These are phyloP conservation scores for Escallonia herrerae DNA, from an alignment of 129 eudicot species.

Conservation along the genomic window DNA sequence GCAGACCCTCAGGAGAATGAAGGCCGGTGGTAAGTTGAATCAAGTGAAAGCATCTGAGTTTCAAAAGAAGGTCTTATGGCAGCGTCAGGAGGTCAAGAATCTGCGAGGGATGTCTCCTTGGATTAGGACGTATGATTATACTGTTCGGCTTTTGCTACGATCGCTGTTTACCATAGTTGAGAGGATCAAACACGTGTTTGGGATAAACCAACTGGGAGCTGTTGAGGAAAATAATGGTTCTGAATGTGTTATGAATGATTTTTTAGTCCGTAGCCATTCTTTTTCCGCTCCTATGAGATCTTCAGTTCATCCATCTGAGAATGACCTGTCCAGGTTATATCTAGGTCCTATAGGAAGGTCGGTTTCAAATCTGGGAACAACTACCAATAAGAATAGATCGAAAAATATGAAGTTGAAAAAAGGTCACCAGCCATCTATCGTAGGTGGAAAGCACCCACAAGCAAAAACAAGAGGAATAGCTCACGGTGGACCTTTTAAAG, in stretches of 20 bases:
- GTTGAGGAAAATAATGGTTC: slow-evolving; percentile 20
- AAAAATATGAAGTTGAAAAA: slow-evolving; percentile 14
- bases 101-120: slow-evolving; percentile 71
- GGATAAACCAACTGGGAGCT: slow-evolving; percentile 15
- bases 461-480: slow-evolving; percentile 24
- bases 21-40: slow-evolving; percentile 26
- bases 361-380: slow-evolving; percentile 38
- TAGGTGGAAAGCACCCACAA: slow-evolving; percentile 20
- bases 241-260: slow-evolving; percentile 6
- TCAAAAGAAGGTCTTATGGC: slow-evolving; percentile 70
- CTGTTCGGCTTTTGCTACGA: slow-evolving; percentile 55
- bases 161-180: slow-evolving; percentile 59
- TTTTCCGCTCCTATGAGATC: slow-evolving; percentile 29
- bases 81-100: slow-evolving; percentile 59
- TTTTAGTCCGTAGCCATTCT: slow-evolving; percentile 41
- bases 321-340: slow-evolving; percentile 10
- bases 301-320: slow-evolving; percentile 41
- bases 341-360: slow-evolving; percentile 38
- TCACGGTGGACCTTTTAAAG: slow-evolving; percentile 36
- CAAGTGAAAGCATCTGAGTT: slow-evolving; percentile 56
- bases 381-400: slow-evolving; percentile 14
- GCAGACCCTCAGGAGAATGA: slow-evolving; percentile 52
- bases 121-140: slow-evolving; percentile 63
- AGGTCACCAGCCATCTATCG: slow-evolving; percentile 13
- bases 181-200: slow-evolving; percentile 51